Evolutionary conservation across 225 moss, liverwort and hornwort species (phyloP), one percentile per base, ranked within the genome.

Genomic region (Sphagnum tenellum): DNA sequence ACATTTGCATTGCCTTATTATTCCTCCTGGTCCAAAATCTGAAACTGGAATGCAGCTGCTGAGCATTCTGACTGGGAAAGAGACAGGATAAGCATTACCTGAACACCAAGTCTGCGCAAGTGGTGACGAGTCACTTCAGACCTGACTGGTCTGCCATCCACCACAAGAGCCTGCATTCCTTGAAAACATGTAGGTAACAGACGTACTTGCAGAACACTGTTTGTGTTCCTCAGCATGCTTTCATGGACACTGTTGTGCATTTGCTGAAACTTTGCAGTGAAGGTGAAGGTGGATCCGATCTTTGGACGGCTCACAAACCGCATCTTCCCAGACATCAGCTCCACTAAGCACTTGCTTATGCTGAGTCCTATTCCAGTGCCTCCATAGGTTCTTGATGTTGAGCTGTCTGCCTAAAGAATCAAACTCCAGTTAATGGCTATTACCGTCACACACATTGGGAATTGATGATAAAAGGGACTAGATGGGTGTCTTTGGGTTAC

Each of bases 301-400:
- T 69, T 66, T 44, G 78, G 86, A 57, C 64, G 71, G 73, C 86
- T 86, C 10, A 80, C 76, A 48, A 86, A 86, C 6, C 57, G 74
- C 86, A 86, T 86, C 69, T 86, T 78, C 48, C 86, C 86, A n/a
- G 63, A 74, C 86, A 86, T 86, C 61, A 86, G 72, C 69, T 86
- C 86, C 45, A 86, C 86, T 64, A 86, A 64, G 71, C 83, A 80
- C 56, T 71, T 64, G 61, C 86, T 86, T 68, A 86, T 86, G 68
- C 86, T 86, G 57, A 86, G 74, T 61, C 86, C 86, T 55, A 86
- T 86, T 53, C 86, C 86, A 59, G 86, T 86, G 69, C 86, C 86
- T 65, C 86, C 86, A 45, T 86, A 86, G 45, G 80, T 86, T 70
- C 86, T 80, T 66, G 86, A 86, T 66, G 86, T 86, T 71, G 86